Percentiles rank a stretch among this genome's conserved stretches.
phyloP scores from a whole-genome alignment of 202 grass and related monocot genomes.

The Saccharum hybrid region DNA sequence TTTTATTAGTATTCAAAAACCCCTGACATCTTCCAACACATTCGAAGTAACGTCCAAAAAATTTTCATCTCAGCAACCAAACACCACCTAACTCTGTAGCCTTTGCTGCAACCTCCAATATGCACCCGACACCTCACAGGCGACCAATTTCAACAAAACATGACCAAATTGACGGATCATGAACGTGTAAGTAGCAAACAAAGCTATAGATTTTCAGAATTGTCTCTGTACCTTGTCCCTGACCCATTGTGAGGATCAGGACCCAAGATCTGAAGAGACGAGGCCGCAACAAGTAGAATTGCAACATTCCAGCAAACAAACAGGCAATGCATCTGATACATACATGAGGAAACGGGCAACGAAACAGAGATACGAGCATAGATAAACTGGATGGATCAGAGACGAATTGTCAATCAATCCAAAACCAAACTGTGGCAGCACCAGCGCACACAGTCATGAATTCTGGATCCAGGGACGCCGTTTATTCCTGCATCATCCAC shows the following conservation, averaged over 20 bases:
- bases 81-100: no score
- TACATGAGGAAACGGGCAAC: not conserved
- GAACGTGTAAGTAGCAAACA: not conserved
- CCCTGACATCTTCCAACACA: no score
- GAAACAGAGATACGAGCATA: not conserved
- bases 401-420: not conserved
- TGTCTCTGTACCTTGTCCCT: not conserved
- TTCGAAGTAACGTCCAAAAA: no score
- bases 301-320: not conserved
- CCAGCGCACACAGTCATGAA: not conserved
- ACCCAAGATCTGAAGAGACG: not conserved
- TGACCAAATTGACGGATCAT: not conserved
- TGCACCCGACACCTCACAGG: no score
- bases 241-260: not conserved
- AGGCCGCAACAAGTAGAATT: not conserved
- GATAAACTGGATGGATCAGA: not conserved
- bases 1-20: no score
- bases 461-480: not conserved
- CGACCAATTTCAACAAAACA: not conserved
- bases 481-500: constrained; percentile 38
- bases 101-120: no score
- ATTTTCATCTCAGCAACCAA: no score
- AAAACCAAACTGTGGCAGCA: not conserved
- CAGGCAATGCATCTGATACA: not conserved
- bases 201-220: not conserved